phyloP scores from a whole-genome alignment of 805 yeast genomes.

The Ogataea wickerhamii region DNA sequence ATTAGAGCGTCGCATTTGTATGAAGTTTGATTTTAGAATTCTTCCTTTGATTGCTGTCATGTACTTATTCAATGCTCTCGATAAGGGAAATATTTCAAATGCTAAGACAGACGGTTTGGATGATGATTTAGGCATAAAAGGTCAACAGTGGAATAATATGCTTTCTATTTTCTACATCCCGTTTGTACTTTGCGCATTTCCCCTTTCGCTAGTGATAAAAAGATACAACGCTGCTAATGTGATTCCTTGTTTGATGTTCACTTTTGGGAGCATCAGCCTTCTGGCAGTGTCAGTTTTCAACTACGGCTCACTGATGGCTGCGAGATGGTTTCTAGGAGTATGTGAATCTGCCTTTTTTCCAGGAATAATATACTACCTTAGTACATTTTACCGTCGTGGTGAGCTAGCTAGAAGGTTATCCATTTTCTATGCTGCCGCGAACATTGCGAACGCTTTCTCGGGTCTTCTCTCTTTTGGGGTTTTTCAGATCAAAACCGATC shows the following conservation, averaged over 20 bases:
- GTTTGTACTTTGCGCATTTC: conserved; percentile 43
- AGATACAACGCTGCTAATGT: conserved; percentile 41
- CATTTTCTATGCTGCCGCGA: conserved; percentile 35
- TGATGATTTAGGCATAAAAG: conserved; percentile 37
- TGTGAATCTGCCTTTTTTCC: conserved; percentile 39
- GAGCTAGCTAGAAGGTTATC: conserved; percentile 37
- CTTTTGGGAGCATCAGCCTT: conserved; percentile 41
- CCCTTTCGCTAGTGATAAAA: conserved; percentile 39
- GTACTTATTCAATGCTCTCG: conserved; percentile 47
- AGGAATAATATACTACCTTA: conserved; percentile 36
- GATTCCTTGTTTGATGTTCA: conserved; percentile 42
- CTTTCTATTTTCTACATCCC: conserved; percentile 45
- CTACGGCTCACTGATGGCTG: conserved; percentile 34
- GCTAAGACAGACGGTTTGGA: conserved; percentile 47
- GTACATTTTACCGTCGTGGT: conserved; percentile 36
- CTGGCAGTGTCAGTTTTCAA: conserved; percentile 38
- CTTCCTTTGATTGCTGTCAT: conserved; percentile 43
- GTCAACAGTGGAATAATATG: conserved; percentile 43
- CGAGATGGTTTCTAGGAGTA: conserved; percentile 38
- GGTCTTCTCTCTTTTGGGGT: conserved; percentile 34
- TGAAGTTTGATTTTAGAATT: conserved; percentile 42
- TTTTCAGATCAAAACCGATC: conserved; percentile 37
- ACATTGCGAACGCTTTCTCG: conserved; percentile 34
- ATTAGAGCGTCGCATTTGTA: conserved; percentile 31
- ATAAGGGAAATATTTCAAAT: conserved; percentile 47